phyloP scores from a whole-genome alignment of 177 flowering plant species.

The Telopea speciosissima region DNA sequence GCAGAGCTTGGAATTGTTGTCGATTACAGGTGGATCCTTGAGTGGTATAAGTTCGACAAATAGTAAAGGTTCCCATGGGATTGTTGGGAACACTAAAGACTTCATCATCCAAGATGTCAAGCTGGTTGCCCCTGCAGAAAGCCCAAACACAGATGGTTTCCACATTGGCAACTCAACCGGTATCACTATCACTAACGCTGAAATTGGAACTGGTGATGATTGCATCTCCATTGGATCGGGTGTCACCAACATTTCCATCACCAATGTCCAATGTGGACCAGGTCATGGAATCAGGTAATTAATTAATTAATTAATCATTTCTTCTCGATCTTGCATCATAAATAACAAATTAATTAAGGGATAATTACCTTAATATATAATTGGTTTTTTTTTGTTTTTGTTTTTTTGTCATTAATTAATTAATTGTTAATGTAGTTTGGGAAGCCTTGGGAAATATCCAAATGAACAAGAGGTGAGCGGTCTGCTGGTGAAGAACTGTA shows the following conservation, averaged over 20 bases:
- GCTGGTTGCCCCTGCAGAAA: background rate
- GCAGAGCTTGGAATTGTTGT: background rate
- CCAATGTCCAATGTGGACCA: background rate
- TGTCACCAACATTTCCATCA: background rate
- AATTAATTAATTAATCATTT: no score
- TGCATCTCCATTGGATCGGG: background rate
- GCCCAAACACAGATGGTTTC: background rate
- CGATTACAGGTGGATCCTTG: background rate
- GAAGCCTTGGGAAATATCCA: slow-evolving; percentile 7
- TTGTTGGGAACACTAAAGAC: background rate
- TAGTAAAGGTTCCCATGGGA: background rate
- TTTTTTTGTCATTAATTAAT: no score
- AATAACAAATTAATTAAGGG: no score
- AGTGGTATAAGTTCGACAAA: background rate
- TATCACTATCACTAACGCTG: background rate
- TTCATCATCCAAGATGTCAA: background rate
- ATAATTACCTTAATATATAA: no score
- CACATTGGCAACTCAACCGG: background rate
- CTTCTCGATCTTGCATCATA: no score
- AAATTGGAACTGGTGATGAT: background rate
- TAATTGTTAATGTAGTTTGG: slow-evolving; percentile 1
- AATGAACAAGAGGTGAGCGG: background rate
- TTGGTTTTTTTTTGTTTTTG: no score
- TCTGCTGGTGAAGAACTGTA: background rate
- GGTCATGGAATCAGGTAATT: background rate